These are phyloP conservation scores for Cystofilobasidium capitatum DNA, from an alignment of 768 basidiomycete species.

Conservation along the genomic window DNA sequence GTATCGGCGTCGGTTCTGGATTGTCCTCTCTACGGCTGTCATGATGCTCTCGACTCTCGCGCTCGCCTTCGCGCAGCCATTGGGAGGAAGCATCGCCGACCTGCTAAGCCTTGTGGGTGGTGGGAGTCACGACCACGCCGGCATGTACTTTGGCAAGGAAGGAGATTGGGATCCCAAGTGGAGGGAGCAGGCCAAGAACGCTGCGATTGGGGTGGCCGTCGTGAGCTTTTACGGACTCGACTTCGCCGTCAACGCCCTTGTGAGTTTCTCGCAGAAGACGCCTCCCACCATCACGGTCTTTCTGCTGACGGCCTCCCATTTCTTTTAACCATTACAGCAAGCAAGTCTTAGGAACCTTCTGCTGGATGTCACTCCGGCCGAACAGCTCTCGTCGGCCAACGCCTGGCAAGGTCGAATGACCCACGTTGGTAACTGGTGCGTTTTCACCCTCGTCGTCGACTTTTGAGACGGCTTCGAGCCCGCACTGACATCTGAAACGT, in stretches of 20 bases:
- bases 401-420: constrained; percentile 59
- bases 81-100: constrained; percentile 68
- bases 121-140: neutral
- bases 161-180: constrained; percentile 82
- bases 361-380: constrained; percentile 76
- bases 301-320: constrained; percentile 44
- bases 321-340: constrained; percentile 6
- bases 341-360: constrained; percentile 48
- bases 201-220: constrained; percentile 75
- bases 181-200: constrained; percentile 51
- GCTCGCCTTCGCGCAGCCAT: constrained; percentile 69
- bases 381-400: constrained; percentile 85
- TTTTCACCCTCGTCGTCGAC: neutral
- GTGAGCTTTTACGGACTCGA: constrained; percentile 86
- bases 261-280: constrained; percentile 38
- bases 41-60: constrained; percentile 66
- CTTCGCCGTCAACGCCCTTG: constrained; percentile 87
- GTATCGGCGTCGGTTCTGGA: constrained; percentile 89
- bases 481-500: neutral
- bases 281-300: neutral
- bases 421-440: constrained; percentile 67
- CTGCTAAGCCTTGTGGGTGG: constrained; percentile 53
- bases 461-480: no score
- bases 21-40: constrained; percentile 72
- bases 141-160: constrained; percentile 34